A percentile compares a stretch with the other conserved stretches of the same genome.
These are phyloP conservation scores for Bryum argenteum DNA, from an alignment of 225 moss, liverwort and hornwort genomes.

Conservation along the genomic window DNA sequence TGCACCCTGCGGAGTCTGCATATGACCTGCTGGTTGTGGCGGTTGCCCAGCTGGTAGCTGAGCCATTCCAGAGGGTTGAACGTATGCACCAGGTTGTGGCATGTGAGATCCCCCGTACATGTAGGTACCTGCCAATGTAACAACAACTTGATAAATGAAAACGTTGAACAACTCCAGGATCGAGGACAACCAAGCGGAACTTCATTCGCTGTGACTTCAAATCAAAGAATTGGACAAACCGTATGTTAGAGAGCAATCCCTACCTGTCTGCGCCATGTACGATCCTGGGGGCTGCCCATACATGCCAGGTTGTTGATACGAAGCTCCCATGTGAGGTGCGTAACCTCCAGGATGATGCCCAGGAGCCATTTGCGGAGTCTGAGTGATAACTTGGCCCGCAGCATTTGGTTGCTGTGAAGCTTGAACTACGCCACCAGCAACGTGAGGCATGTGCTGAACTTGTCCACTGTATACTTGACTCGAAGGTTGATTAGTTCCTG, in stretches of 20 bases:
- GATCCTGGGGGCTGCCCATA: conserved; percentile 55
- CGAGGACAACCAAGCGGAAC: not conserved
- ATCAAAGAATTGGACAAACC: not conserved
- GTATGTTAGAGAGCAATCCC: conserved; percentile 16
- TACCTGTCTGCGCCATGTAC: conserved; percentile 58
- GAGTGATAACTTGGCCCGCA: conserved; percentile 40
- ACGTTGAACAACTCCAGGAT: conserved; percentile 10
- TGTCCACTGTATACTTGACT: conserved; percentile 42
- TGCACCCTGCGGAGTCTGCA: conserved; percentile 46
- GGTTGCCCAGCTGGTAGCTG: conserved; percentile 43
- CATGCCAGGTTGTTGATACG: conserved; percentile 53
- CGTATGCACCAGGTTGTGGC: conserved; percentile 56
- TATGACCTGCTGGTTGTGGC: conserved; percentile 34
- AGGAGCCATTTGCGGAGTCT: conserved; percentile 43
- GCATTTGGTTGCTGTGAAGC: conserved; percentile 35
- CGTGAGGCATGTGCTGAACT: conserved; percentile 47
- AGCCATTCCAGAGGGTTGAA: conserved; percentile 42
- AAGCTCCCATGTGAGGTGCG: conserved; percentile 45
- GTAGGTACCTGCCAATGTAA: conserved; percentile 43
- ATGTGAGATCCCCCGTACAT: conserved; percentile 49
- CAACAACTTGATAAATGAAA: conserved; percentile 6
- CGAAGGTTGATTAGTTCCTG: conserved; percentile 32
- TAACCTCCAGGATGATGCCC: conserved; percentile 61
- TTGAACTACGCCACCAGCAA: conserved; percentile 37
- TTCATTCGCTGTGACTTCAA: not conserved